phyloP scores from a whole-genome alignment of 2,329 filamentous ascomycete genomes.

The Botrytis hyacinthi region DNA sequence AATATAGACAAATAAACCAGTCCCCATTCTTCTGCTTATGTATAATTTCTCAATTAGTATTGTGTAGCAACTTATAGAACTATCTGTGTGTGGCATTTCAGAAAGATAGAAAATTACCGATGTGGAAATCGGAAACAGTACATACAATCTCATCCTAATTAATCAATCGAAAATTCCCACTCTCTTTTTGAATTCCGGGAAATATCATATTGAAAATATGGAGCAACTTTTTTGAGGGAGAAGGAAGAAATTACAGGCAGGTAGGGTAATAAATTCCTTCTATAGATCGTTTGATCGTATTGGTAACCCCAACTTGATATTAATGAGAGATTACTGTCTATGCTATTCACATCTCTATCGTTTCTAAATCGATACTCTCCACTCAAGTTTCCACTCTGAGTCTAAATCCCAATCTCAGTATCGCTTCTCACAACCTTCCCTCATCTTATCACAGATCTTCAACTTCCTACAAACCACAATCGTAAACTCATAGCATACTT shows the following conservation, averaged over 20 bases:
- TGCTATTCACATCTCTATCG: not conserved
- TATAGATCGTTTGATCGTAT: not conserved
- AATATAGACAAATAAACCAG: not conserved
- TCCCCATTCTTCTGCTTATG: not conserved
- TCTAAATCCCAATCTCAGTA: not conserved
- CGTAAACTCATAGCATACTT: not conserved
- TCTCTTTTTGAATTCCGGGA: not conserved
- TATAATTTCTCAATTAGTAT: not conserved
- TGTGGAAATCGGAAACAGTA: not conserved
- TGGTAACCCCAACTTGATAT: not conserved
- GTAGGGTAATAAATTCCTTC: not conserved
- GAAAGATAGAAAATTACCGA: not conserved
- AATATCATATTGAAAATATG: not conserved
- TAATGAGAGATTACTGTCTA: not conserved
- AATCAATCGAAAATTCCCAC: not conserved
- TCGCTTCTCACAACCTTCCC: not conserved
- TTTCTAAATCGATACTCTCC: not conserved
- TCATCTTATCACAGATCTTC: not conserved
- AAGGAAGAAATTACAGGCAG: not conserved
- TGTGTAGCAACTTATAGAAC: not conserved
- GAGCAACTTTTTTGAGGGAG: not conserved
- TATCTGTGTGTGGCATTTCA: not conserved
- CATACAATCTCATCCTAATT: not conserved
- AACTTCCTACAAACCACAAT: not conserved
- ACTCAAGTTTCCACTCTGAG: not conserved